A percentile compares a stretch with the other conserved stretches of the same genome.
phyloP scores from a whole-genome alignment of 2,329 filamentous ascomycete genomes.

The Drechslerella coelobrocha region DNA sequence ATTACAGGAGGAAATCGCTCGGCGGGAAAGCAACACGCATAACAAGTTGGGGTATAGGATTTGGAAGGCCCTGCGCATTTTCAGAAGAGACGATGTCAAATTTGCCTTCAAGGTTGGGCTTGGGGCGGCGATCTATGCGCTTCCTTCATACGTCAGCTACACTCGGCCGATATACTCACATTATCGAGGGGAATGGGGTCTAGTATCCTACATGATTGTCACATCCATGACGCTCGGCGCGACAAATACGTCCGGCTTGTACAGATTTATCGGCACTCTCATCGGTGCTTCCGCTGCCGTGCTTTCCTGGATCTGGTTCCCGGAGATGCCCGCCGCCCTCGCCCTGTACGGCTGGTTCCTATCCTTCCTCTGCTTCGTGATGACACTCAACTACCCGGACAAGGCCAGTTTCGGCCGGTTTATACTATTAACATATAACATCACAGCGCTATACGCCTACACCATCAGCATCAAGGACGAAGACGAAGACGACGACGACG shows the following conservation, averaged over 20 bases:
- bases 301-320: slow-evolving; percentile 76
- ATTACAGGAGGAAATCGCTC: slow-evolving; percentile 41
- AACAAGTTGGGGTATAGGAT: slow-evolving; percentile 59
- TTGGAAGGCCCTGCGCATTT: slow-evolving; percentile 65
- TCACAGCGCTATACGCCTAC: slow-evolving; percentile 92
- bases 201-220: slow-evolving; percentile 74
- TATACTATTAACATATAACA: slow-evolving; percentile 93
- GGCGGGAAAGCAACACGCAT: slow-evolving; percentile 41
- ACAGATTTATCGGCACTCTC: slow-evolving; percentile 84
- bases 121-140: slow-evolving; percentile 85
- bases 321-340: slow-evolving; percentile 76
- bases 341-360: slow-evolving; percentile 82
- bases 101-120: slow-evolving; percentile 94
- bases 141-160: slow-evolving; percentile 81
- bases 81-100: slow-evolving; percentile 70
- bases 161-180: slow-evolving; percentile 75
- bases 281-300: slow-evolving; percentile 79
- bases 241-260: slow-evolving; percentile 87
- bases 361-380: slow-evolving; percentile 82
- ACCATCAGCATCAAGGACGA: slow-evolving; percentile 80
- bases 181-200: slow-evolving; percentile 85
- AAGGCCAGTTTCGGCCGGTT: slow-evolving; percentile 75
- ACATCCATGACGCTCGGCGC: slow-evolving; percentile 97
- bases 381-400: slow-evolving; percentile 82
- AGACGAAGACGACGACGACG: slow-evolving; percentile 81